Base-by-base conservation (phyloP, 768 basidiomycete genomes). In the Rhizopogon roseolus region DNA sequence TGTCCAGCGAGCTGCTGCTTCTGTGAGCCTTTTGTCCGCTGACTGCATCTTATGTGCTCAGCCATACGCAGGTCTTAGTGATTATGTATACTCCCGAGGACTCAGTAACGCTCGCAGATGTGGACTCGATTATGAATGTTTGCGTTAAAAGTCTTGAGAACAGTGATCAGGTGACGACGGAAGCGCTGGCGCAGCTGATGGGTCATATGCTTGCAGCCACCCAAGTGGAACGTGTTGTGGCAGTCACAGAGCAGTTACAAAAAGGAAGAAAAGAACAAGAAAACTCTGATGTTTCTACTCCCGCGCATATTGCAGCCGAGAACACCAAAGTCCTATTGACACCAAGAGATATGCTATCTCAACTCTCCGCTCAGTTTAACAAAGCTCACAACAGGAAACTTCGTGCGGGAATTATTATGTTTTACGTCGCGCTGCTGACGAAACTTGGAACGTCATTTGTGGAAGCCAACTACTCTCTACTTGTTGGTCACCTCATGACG, bases 341-440 rank as follows among this genome's bases (percentile, higher is more conserved):
- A 0, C 81, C 86, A 0, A 70, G 70, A 14, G 92, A 95, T 61
- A 96, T 98, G 93, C 71, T 98, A 9, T 66, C 65, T n/a, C 83
- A 84, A 50, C 78, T 98, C 4, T 93, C 93, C 0, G 68, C 69
- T 0, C 86, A 88, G 28, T 91, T 93, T 73, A 96, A 92, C 74
- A 90, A 86, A 65, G 71, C 81, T 1, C 76, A 81, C 37, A 76
- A 87, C 1, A 82, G 89, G 38, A 85, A 85, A 68, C 81, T 81
- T 2, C 82, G 90, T 19, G 85, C 93, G 34, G 93, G 92, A 6
- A 80, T 98, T 22, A 86, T 97, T 64, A 92, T 97, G 58, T 86
- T 92, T 60, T 97, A 98, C 62, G 79, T 85, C 5, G 82, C 89
- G 0, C 68, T 96, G 3, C 76, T 98, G 58, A 81, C 77, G 4